Conservation (phyloP, 768 basidiomycete genomes). For the Collybia sordida region DNA sequence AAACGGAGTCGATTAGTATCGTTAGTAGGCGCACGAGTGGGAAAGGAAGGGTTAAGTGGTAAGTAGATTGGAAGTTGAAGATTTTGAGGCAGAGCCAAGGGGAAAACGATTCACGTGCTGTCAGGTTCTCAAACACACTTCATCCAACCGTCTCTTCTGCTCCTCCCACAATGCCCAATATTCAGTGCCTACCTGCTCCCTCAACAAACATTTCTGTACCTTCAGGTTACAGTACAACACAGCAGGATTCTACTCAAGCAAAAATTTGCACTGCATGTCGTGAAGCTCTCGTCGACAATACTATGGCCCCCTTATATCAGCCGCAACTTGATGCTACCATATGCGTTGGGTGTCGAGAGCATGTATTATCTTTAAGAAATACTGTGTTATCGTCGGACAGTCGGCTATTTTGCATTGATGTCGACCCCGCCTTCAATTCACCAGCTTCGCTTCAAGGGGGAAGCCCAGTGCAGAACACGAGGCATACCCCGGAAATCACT, state of each 20-base stretch:
- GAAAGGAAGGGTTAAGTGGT: not conserved
- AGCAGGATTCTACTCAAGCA: slow-evolving; percentile 30
- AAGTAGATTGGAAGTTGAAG: not conserved
- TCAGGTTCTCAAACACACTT: slow-evolving; percentile 9
- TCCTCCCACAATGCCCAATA: slow-evolving; percentile 11
- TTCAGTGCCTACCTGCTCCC: not conserved
- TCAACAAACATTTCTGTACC: slow-evolving; percentile 38
- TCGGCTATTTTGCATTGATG: slow-evolving; percentile 22
- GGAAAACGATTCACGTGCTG: slow-evolving; percentile 16
- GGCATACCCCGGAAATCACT: slow-evolving; percentile 17
- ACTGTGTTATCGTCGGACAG: slow-evolving; percentile 11
- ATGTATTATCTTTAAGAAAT: slow-evolving; percentile 25
- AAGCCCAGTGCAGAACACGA: slow-evolving; percentile 27
- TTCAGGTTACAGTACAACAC: slow-evolving; percentile 41
- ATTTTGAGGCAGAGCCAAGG: not conserved
- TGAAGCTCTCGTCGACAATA: slow-evolving; percentile 35
- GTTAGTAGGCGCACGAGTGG: too few species aligned
- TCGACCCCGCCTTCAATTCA: slow-evolving; percentile 22
- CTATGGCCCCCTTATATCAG: slow-evolving; percentile 20
- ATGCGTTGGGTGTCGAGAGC: slow-evolving; percentile 49
- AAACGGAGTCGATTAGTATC: too few species aligned
- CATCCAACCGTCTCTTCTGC: slow-evolving; percentile 4
- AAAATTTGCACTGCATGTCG: slow-evolving; percentile 49
- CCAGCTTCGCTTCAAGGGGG: slow-evolving; percentile 22
- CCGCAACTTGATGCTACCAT: slow-evolving; percentile 35